A percentile compares a stretch with the other conserved stretches of the same genome.
phyloP scores from a whole-genome alignment of 2,329 filamentous ascomycete species.

The Elsinoe perseae region DNA sequence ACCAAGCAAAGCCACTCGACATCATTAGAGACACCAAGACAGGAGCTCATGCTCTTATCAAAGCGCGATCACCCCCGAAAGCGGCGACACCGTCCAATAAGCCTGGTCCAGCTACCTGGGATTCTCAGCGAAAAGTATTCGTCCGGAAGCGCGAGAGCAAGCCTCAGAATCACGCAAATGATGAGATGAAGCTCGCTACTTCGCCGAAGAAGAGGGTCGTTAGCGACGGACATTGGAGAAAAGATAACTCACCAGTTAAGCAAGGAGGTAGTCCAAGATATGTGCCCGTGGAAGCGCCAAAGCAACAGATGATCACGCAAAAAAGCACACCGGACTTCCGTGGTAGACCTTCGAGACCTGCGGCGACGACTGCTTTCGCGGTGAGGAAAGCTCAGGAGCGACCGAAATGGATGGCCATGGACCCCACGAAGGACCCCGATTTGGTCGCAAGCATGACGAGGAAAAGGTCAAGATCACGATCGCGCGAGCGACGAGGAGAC shows the following conservation, averaged over 20 bases:
- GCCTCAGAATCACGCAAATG: slow-evolving; percentile 34
- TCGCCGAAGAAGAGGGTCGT: slow-evolving; percentile 86
- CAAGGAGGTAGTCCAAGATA: slow-evolving; percentile 17
- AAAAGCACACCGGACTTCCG: slow-evolving; percentile 15
- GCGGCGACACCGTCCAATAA: neutral
- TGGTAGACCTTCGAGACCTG: neutral
- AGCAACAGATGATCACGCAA: slow-evolving; percentile 9
- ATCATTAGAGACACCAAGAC: slow-evolving; percentile 11
- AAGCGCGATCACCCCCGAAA: slow-evolving; percentile 7
- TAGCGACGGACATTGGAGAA: slow-evolving; percentile 78
- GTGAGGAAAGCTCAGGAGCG: slow-evolving; percentile 9
- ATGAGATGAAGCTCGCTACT: slow-evolving; percentile 43
- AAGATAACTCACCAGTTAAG: slow-evolving; percentile 25
- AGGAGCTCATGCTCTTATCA: slow-evolving; percentile 12
- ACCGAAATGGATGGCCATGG: slow-evolving; percentile 5
- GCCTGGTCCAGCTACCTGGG: slow-evolving; percentile 19
- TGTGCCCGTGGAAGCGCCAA: neutral
- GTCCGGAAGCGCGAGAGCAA: slow-evolving; percentile 29
- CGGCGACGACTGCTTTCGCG: neutral
- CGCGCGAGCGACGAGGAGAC: slow-evolving; percentile 17
- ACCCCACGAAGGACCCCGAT: slow-evolving; percentile 5
- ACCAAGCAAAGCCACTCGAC: slow-evolving; percentile 7
- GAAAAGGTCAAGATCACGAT: slow-evolving; percentile 22
- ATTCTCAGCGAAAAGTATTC: slow-evolving; percentile 30
- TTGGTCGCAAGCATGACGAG: neutral